Evolutionary conservation across 2,329 filamentous ascomycete species (phyloP), one percentile per base, ranked within the genome.

Genomic region (Trichophyton verrucosum): DNA sequence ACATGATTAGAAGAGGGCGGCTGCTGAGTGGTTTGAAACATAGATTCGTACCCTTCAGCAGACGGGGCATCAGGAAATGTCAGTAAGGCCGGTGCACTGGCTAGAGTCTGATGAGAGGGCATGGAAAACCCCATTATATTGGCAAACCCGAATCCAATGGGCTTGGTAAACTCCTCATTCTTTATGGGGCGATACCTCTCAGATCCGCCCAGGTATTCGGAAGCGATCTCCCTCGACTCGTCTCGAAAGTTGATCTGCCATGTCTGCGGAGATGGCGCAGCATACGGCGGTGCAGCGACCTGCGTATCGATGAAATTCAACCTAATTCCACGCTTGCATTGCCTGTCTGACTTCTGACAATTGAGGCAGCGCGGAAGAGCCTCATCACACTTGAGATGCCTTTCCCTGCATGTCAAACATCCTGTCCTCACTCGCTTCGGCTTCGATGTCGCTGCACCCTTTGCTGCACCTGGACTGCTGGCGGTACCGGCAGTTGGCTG

Each of bases 311-410:
- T 91, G 69, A 96, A 97, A 75, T 96, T 96, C 46, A 97, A 78
- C 42, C 89, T 83, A 58, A 96, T 80, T 17, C 91, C 92, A 66
- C 91, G 84, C 71, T 91, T 91, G 77, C 92, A 97, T 61, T 86
- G 79, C 58, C 92, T 81, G 68, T 85, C 91, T 59, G 91, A 94
- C 75, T 95, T 96, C 62, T 84, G 83, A 74, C 92, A 96, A 69
- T 96, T 96, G 68, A 87, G 79, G 69, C 83, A 86, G 60, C 77
- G 76, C 8, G 83, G 82, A 63, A 80, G 69, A 3, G 80, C 86
- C 73, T 95, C 90, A 70, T 96, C 91, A 72, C 91, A 96, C 73
- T 96, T 96, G 58, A 96, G 78, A 77, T 96, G 91, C 55, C 91
- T 80, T 72, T 95, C 88, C 66, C 91, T 82, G 73, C 91, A 96